Evolutionary conservation across 2,329 filamentous ascomycete species (phyloP).

Genomic region (Diplocarpon rosae): DNA sequence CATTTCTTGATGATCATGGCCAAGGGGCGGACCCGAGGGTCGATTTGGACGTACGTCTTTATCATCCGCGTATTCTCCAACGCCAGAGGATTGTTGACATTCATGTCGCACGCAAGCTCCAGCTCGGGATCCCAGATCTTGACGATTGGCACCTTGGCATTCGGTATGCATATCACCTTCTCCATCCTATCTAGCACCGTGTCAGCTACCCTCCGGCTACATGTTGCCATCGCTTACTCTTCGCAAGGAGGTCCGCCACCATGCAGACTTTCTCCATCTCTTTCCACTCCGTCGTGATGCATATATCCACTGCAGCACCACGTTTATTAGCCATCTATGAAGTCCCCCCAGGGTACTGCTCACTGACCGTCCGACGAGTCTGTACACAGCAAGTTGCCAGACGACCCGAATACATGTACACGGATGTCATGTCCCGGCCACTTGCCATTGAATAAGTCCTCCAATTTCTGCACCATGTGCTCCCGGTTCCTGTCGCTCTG

Average conservation of each 20-base stretch:
- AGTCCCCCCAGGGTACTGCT: neutral
- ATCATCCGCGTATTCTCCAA: conserved; percentile 98
- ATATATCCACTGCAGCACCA: conserved; percentile 69
- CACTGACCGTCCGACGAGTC: conserved; percentile 86
- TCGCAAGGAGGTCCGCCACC: conserved; percentile 75
- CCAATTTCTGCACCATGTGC: conserved; percentile 74
- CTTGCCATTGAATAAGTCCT: conserved; percentile 75
- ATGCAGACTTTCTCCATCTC: conserved; percentile 83
- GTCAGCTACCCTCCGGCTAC: conserved; percentile 27
- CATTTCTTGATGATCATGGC: conserved; percentile 98
- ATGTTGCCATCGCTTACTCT: conserved; percentile 46
- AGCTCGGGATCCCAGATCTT: conserved; percentile 97
- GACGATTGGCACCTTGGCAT: conserved; percentile 94
- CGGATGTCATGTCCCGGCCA: conserved; percentile 87
- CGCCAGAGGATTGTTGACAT: conserved; percentile 93
- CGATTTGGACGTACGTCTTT: conserved; percentile 88
- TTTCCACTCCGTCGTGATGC: conserved; percentile 85
- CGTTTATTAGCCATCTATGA: no score
- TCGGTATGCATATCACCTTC: conserved; percentile 86
- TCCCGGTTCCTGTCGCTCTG: conserved; percentile 67
- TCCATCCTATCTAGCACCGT: conserved; percentile 73
- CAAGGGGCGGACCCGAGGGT: conserved; percentile 78
- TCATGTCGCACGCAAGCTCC: conserved; percentile 87
- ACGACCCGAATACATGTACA: conserved; percentile 95
- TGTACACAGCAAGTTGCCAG: conserved; percentile 87